Evolutionary conservation across 2,329 filamentous ascomycete species (phyloP).

Genomic region (Knoxdaviesia proteae): DNA sequence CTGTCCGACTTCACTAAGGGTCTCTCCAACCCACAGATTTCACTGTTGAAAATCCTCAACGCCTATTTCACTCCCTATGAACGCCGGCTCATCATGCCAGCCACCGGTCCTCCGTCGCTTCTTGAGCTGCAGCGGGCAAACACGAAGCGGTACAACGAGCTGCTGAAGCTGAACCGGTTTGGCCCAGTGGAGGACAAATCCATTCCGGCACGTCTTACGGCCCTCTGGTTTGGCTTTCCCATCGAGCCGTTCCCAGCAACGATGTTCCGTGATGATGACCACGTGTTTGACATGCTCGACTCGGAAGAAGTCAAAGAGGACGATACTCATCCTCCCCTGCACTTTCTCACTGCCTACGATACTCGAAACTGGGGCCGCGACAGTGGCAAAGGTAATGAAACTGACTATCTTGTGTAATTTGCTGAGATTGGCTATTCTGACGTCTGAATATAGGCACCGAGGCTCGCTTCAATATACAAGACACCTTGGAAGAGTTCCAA

Average conservation of each 20-base stretch:
- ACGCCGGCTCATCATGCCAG: conserved; percentile 11
- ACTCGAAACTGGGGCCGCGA: conserved; percentile 12
- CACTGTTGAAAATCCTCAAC: conserved; percentile 7
- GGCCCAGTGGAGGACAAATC: conserved; percentile 6
- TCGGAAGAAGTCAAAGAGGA: conserved; percentile 7
- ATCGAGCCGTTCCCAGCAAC: conserved; percentile 15
- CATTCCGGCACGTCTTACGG: conserved; percentile 20
- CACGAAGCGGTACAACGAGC: conserved; percentile 9
- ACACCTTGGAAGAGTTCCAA: too few species aligned
- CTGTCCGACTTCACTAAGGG: too few species aligned
- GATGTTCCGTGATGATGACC: conserved; percentile 8
- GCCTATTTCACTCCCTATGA: conserved; percentile 12
- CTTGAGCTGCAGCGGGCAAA: conserved; percentile 13
- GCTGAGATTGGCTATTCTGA: too few species aligned
- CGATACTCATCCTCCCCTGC: conserved; percentile 10
- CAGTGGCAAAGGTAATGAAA: conserved; percentile 6
- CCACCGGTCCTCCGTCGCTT: conserved; percentile 7
- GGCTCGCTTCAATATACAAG: too few species aligned
- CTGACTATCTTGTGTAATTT: not conserved
- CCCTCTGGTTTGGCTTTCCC: conserved; percentile 25
- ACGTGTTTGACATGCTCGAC: conserved; percentile 7
- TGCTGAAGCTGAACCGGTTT: conserved; percentile 13
- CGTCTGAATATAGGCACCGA: too few species aligned
- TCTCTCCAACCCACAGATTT: too few species aligned
- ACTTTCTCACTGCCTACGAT: conserved; percentile 13